Percentiles rank a stretch among this genome's conserved stretches.
Conservation (phyloP, 495 filamentous ascomycete genomes). For the Penicillium antarcticum region DNA sequence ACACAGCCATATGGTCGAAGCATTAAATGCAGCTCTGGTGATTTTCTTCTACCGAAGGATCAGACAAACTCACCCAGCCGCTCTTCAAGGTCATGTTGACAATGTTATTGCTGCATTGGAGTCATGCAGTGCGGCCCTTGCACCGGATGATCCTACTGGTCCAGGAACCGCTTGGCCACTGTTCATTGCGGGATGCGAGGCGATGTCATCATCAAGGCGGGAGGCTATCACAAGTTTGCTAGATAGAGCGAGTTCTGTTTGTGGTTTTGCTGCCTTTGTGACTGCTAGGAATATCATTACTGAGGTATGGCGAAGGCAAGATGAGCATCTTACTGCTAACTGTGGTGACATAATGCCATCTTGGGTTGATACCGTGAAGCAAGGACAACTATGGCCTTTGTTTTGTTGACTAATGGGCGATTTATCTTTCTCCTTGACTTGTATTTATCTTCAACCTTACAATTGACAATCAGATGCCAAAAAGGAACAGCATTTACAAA, state of each 20-base stretch:
- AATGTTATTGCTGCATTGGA: slow-evolving; percentile 25
- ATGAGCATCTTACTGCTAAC: slow-evolving; percentile 21
- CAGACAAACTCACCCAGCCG: slow-evolving; percentile 27
- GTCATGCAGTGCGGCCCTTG: slow-evolving; percentile 17
- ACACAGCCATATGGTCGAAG: slow-evolving; percentile 24
- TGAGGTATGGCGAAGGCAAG: slow-evolving; percentile 28
- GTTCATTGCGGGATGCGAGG: slow-evolving; percentile 36
- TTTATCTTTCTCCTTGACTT: not conserved
- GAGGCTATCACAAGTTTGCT: slow-evolving; percentile 21
- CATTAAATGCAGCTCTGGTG: slow-evolving; percentile 27
- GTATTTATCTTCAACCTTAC: not conserved
- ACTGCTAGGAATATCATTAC: slow-evolving; percentile 25
- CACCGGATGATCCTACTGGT: slow-evolving; percentile 13
- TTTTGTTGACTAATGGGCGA: slow-evolving; percentile 16
- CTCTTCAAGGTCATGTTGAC: slow-evolving; percentile 31
- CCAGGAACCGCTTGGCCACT: slow-evolving; percentile 32
- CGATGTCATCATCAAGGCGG: slow-evolving; percentile 17
- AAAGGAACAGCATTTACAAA: too few relatives aligned
- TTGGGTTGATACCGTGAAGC: slow-evolving; percentile 26
- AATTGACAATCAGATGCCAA: not conserved
- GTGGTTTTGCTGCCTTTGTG: slow-evolving; percentile 21
- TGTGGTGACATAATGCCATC: slow-evolving; percentile 25
- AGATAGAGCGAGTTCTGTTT: slow-evolving; percentile 20
- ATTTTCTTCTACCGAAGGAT: slow-evolving; percentile 36
- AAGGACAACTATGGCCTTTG: slow-evolving; percentile 29